Evolutionary conservation across 2,329 filamentous ascomycete species (phyloP).

Genomic region (Penicillium sp.): DNA sequence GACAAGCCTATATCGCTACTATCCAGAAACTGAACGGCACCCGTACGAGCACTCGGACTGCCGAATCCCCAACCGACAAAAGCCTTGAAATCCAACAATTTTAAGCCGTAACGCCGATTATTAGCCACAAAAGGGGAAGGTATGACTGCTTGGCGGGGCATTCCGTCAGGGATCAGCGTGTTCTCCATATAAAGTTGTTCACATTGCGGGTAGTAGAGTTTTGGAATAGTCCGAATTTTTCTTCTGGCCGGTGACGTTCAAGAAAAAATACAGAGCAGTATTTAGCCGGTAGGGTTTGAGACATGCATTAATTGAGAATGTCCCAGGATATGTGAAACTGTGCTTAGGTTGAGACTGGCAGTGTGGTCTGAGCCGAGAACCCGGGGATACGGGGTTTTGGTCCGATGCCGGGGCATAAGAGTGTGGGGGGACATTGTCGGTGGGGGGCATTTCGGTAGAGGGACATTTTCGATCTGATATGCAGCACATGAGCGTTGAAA

Average conservation of each 20-base stretch:
- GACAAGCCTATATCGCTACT: background rate
- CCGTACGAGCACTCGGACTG: background rate
- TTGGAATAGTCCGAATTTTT: too few species aligned
- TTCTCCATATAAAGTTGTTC: too few species aligned
- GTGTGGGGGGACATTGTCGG: background rate
- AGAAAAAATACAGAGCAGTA: too few species aligned
- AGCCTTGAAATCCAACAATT: background rate
- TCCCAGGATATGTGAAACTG: too few species aligned
- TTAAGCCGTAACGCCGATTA: background rate
- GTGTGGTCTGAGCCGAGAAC: background rate
- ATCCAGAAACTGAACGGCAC: background rate
- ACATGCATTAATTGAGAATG: too few species aligned
- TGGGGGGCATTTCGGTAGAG: background rate
- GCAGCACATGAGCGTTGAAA: background rate
- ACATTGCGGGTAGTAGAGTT: too few species aligned
- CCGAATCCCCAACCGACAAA: background rate
- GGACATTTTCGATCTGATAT: background rate
- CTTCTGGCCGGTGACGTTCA: too few species aligned
- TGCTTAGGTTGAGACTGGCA: too few species aligned
- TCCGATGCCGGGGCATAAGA: background rate
- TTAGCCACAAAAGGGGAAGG: constrained; percentile 4
- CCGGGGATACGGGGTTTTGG: background rate
- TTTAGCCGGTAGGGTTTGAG: too few species aligned
- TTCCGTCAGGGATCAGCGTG: background rate
- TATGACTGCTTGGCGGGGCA: background rate